Base-by-base conservation (phyloP, 1,284 basidiomycete species). In the Puccinia horiana region DNA sequence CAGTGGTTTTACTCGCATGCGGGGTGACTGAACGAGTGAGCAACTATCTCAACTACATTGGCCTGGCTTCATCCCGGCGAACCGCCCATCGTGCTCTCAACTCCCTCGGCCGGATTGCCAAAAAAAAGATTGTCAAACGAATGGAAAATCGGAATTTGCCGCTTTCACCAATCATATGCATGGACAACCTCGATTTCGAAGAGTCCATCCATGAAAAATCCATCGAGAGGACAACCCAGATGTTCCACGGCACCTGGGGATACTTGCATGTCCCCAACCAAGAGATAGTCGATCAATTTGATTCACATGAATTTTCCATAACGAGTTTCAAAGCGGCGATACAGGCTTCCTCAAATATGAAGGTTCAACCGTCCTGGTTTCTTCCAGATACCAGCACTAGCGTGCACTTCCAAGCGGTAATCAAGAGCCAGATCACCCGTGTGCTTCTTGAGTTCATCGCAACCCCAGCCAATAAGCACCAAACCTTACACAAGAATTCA, bases 151-250 rank as follows among this genome's bases (percentile, higher is more conserved):
- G 9, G 18, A 37, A 40, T 2, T 65, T 35, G 4, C 63, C 37
- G 5, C 4, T 65, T 0, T 8, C 63, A 2, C 72, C 72, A 5
- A 23, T 76, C 42, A 29, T 61, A 2, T 76, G 74, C 61, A 12
- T 63, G 4, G 74, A 76, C 40, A 76, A 76, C 40, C 26, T 76
- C 5, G 74, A 76, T 16, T 44, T 76, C 32, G 29, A 76, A 47
- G 47, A 61, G 61, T 6, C 14, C 3, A 37, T 76, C 16, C 74
- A 76, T 32, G 26, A n/a, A 14, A 76, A 76, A 47, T 44, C 40
- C 0, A 14, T 44, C 12, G 56, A 76, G 20, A 29, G 37, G 26
- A 61, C 6, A 0, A 52, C 52, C 0, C 26, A 18, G 4, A 56
- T 58, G 73, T 75, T 58, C 42, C 73, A 75, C 11, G 74, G 74